Evolutionary conservation across 176 grass and related monocot species (phyloP), one percentile per base, ranked within the genome.

Genomic region (Oryza rufipogon): DNA sequence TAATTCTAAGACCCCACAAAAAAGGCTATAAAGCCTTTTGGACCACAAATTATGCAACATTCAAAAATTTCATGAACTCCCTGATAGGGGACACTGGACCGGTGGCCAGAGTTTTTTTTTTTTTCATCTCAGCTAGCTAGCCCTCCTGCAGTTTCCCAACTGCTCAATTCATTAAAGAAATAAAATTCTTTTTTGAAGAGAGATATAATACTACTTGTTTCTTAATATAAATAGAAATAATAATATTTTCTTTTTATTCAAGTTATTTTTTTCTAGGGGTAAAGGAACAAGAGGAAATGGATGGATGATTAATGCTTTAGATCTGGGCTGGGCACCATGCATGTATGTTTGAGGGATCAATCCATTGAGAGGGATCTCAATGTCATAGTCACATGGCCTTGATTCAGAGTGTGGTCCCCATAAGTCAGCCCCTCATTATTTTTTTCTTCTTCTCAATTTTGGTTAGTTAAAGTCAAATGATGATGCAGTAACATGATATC

Each of bases 1-100:
- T 87, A 36, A 81, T 87, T 87, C 70, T 26, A 68, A 45, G 78
- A 52, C 34, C 85, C 77, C 61, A 75, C 77, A 5, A 60, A 38
- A 38, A 63, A 63, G 15, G 15, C 38, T 42, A 25, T 45, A 32
- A 72, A 30, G 46, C 0, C 16, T 39, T 32, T 28, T 81, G 78
- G 78, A 75, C 78, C 78, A 87, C 85, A 9, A 68, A 33, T 75
- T 42, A 73, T 75, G 34, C 28, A 17, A 26, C 10, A 42, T 66
- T 52, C 14, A 39, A 58, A 68, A 20, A n/a, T 33, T 77, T 60
- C 1, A 56, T 84, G 32, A 75, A 54, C 39, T 71, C 25, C 38
- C 19, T 25, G 47, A 68, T 11, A 36, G 66, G 51, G 32, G 32
- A 56, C 48, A 56, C 73, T 20, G 44, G 13, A 30, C 41, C 11